Conservation (phyloP, 345 rosid genomes). For the Camelina neglecta region DNA sequence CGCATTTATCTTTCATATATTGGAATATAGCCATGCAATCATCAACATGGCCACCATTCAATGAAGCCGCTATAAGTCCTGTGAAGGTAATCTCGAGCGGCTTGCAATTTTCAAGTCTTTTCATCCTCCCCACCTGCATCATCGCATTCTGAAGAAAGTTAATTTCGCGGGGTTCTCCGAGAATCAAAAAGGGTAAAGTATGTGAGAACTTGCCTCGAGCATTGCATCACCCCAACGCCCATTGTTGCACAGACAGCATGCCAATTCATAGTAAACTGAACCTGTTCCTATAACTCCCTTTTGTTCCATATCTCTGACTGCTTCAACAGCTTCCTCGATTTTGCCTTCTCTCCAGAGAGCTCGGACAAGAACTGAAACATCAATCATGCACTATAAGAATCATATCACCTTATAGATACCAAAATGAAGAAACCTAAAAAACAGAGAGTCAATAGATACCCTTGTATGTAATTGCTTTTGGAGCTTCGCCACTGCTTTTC, state of each 20-base stretch:
- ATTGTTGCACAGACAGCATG: slow-evolving; percentile 83
- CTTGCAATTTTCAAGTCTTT: slow-evolving; percentile 58
- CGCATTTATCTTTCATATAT: slow-evolving; percentile 67
- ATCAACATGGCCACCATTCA: slow-evolving; percentile 79
- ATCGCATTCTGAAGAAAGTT: not conserved
- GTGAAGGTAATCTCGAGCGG: slow-evolving; percentile 87
- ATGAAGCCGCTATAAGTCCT: slow-evolving; percentile 71
- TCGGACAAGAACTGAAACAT: slow-evolving; percentile 74
- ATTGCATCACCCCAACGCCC: slow-evolving; percentile 89
- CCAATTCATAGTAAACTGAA: slow-evolving; percentile 82
- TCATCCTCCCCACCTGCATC: slow-evolving; percentile 73
- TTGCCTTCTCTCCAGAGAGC: slow-evolving; percentile 86
- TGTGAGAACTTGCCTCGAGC: slow-evolving; percentile 58
- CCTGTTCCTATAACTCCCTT: slow-evolving; percentile 89
- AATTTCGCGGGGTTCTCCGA: not conserved
- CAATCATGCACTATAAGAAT: slow-evolving; percentile 27
- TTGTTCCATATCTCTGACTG: slow-evolving; percentile 83
- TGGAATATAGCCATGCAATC: slow-evolving; percentile 74
- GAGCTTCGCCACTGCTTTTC: slow-evolving; percentile 76
- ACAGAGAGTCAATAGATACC: slow-evolving; percentile 48
- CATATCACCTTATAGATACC: slow-evolving; percentile 7
- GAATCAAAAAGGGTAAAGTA: slow-evolving; percentile 2
- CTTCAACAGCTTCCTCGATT: slow-evolving; percentile 76
- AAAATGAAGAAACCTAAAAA: not conserved
- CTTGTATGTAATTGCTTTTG: slow-evolving; percentile 77